These are phyloP conservation scores for Casuarina cunninghamiana DNA, from an alignment of 306 rosid genomes.

Conservation along the genomic window DNA sequence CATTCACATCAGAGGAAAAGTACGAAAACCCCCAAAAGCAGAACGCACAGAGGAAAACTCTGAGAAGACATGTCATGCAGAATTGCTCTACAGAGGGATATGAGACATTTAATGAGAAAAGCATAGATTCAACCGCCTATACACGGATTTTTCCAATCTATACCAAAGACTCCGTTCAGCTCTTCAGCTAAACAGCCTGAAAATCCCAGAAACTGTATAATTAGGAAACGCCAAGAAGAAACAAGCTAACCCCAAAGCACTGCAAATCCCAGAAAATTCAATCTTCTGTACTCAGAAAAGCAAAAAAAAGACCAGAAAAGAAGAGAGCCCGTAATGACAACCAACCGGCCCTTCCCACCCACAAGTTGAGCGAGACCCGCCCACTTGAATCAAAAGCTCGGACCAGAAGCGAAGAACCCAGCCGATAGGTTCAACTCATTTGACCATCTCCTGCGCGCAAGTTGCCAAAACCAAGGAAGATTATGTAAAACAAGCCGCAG, in stretches of 20 bases:
- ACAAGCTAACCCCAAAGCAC: background rate
- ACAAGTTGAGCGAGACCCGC: constrained; percentile 1
- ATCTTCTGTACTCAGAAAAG: background rate
- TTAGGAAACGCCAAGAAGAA: background rate
- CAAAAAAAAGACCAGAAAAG: constrained; percentile 4
- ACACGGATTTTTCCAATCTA: background rate
- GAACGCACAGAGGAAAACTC: background rate
- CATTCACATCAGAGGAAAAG: background rate
- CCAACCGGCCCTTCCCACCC: constrained; percentile 8
- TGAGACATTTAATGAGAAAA: background rate
- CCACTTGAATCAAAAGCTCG: background rate
- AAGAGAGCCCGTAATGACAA: background rate
- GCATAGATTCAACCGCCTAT: background rate
- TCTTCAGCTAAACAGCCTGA: background rate
- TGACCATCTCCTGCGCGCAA: constrained; percentile 22
- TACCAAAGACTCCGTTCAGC: background rate
- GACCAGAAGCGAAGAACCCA: background rate
- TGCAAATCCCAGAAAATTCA: background rate
- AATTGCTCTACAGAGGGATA: background rate
- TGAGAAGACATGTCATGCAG: background rate
- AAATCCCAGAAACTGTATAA: background rate
- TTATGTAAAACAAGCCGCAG: constrained; percentile 1
- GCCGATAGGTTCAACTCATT: background rate
- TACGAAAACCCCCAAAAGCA: background rate
- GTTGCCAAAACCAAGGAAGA: constrained; percentile 9